These are phyloP conservation scores for Neurospora sp. DNA, from an alignment of 495 filamentous ascomycete species.

Conservation along the genomic window DNA sequence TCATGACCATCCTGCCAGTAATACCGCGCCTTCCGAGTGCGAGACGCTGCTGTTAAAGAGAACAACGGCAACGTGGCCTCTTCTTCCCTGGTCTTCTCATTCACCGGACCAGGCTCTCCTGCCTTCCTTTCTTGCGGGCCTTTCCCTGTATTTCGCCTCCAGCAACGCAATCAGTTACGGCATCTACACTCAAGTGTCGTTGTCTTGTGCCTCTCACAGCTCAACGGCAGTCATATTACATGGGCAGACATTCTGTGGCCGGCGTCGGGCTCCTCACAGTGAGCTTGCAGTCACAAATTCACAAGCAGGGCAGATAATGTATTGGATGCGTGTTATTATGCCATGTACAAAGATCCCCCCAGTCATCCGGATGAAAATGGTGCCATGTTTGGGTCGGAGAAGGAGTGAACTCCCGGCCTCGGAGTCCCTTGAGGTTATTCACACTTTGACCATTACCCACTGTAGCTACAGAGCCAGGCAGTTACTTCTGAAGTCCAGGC, in stretches of 20 bases:
- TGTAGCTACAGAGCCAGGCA: neutral
- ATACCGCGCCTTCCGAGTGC: neutral
- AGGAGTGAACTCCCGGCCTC: neutral
- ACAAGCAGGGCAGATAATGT: neutral
- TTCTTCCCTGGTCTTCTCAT: too few species aligned
- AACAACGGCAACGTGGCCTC: neutral
- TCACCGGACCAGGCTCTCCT: neutral
- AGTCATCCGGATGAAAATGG: neutral
- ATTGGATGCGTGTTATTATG: neutral
- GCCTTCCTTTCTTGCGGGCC: neutral
- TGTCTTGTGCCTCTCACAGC: neutral
- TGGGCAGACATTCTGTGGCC: neutral
- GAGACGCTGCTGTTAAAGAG: neutral
- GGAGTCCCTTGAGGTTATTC: neutral
- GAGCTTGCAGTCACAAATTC: neutral
- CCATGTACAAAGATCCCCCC: neutral
- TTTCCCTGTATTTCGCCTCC: neutral
- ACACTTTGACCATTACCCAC: neutral
- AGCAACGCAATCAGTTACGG: neutral
- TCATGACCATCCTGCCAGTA: neutral
- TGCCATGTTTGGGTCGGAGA: neutral
- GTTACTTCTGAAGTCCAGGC: neutral
- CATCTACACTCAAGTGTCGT: neutral
- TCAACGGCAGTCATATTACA: neutral
- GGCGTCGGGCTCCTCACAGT: neutral